Base-by-base conservation (phyloP, 164 flowering plant species). In the Magnolia officinalis region DNA sequence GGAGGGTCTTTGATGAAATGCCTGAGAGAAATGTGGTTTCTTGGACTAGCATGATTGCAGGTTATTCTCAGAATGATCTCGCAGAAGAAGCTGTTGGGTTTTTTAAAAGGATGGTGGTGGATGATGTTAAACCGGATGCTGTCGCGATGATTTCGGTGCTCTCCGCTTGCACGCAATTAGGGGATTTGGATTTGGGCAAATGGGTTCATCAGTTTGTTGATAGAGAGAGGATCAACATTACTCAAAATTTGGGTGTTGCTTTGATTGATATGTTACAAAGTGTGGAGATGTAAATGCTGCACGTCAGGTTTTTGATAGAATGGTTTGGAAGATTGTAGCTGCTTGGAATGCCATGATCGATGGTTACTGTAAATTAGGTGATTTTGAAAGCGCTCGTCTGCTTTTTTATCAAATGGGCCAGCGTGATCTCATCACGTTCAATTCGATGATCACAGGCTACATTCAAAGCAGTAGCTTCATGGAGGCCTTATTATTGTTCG, bases 391-490 rank as follows among this genome's bases (percentile, higher is more conserved):
- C 11, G 79, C 79, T 29, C 71, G 75, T 24, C 63, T n/a, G 5
- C 79, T 72, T 55, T 77, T 72, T 50, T 71, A 77, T 50, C 70
- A 65, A 52, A 72, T 77, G 83, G 78, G 67, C 0, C 63, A 81
- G 52, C 75, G 78, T 51, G 84, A 85, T 73, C 68, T 83, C 61
- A 55, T 81, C 61, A 64, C 87, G 1, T 85, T 82, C 78, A 82
- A 82, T 80, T 83, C 82, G 4, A 67, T 85, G 83, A 72, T 85
- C 26, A 75, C 78, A 0, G 87, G 87, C 18, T 67, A 81, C 70
- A 75, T 76, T 8, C 80, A 71, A 52, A 72, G 72, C 10, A 78
- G 84, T 73, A 58, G 73, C 50, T 78, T 80, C 19, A 77, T 76
- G 31, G 83, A 85, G 68, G 78, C 80, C 0, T 72, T 83, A 31